Evolutionary conservation across 2,329 filamentous ascomycete genomes (phyloP), one percentile per base, ranked within the genome.

Genomic region (Exophiala calicioides): DNA sequence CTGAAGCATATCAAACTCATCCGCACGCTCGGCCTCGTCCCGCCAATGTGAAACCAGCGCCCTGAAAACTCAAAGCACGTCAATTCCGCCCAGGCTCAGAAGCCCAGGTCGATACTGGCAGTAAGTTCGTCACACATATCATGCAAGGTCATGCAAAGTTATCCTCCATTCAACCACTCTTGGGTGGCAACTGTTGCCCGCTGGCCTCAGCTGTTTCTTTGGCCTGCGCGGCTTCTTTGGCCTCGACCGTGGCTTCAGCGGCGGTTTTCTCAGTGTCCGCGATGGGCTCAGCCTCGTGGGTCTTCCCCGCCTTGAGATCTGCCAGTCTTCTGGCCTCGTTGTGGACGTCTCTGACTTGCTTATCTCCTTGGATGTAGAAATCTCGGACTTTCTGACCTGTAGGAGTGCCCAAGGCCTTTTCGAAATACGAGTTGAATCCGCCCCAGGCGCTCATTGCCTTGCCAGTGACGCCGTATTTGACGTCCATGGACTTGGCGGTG

Each of bases 331-430:
- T 80, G 23, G 93, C 93, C 77, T 98, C 93, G 53, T 78, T 79
- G 72, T 98, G 93, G 35, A 98, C 93, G 65, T 98, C 93, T 61
- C 89, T 78, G 23, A 96, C 90, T 71, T 97, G 90, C 73, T 89
- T 89, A 66, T 86, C 84, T 55, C 87, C 81, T 59, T 88, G 77
- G 5, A 84, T 79, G 72, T 98, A 98, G 73, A 98, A 98, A 54
- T 84, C 76, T 59, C 88, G 86, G 52, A 98, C 73, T 71, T 86
- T 89, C 75, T 90, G 82, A 59, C 93, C 93, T 1, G 90, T 95
- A 7, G 90, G 89, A 0, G 90, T 94, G 65, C 79, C 85, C 47
- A 84, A 75, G 2, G 91, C 91, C 79, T 94, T 94, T 73, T 97
- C 91, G 65, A 96, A 97, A 80, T 97, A 98, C 9, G 85, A 89